Conservation (phyloP, 2,329 filamentous ascomycete species). For the Penicillium sp. region DNA sequence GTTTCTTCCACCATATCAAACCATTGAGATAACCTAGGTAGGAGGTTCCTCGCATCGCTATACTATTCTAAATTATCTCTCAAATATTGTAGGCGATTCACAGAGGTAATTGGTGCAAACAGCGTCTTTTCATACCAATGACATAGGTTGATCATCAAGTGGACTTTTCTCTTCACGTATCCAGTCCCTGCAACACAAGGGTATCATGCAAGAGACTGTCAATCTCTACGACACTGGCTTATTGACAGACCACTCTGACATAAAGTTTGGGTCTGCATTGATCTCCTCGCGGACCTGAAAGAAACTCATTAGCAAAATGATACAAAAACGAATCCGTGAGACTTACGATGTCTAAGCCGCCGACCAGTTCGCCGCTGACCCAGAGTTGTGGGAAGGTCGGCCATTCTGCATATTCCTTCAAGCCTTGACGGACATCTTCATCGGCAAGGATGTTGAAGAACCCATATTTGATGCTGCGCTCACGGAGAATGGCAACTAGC, state of each 20-base stretch:
- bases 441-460: slow-evolving; percentile 99
- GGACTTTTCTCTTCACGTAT: slow-evolving; percentile 9
- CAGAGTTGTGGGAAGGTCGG: slow-evolving; percentile 95
- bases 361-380: slow-evolving; percentile 82
- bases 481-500: slow-evolving; percentile 76
- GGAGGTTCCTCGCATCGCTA: too few relatives aligned
- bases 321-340: neutral
- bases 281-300: slow-evolving; percentile 86
- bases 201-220: slow-evolving; percentile 16
- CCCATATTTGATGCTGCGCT: slow-evolving; percentile 88
- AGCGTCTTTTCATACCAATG: slow-evolving; percentile 11
- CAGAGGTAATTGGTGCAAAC: neutral
- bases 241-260: slow-evolving; percentile 61
- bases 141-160: slow-evolving; percentile 18
- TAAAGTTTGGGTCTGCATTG: slow-evolving; percentile 72
- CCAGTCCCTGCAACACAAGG: slow-evolving; percentile 15
- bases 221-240: slow-evolving; percentile 24
- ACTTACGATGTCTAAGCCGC: slow-evolving; percentile 91
- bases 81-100: too few relatives aligned
- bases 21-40: too few relatives aligned
- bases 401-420: slow-evolving; percentile 98
- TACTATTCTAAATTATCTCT: too few relatives aligned
- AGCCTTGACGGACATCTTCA: slow-evolving; percentile 89
- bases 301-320: slow-evolving; percentile 8
- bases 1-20: too few relatives aligned